phyloP scores from a whole-genome alignment of 768 basidiomycete species.

The Leccinum fibrillosum region DNA sequence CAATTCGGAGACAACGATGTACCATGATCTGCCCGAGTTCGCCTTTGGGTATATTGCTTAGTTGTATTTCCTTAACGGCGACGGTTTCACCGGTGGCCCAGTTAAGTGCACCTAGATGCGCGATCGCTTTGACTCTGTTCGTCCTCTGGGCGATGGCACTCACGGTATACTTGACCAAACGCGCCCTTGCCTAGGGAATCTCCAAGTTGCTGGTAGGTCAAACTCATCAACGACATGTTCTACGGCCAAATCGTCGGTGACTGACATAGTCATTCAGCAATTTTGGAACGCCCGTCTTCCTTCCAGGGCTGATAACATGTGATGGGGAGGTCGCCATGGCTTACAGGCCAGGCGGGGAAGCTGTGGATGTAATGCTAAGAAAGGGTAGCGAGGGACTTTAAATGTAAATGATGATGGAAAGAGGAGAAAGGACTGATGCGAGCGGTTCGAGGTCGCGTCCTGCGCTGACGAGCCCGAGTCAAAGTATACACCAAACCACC shows the following conservation, averaged over 20 bases:
- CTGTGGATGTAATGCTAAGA: neutral
- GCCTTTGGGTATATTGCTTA: constrained; percentile 89
- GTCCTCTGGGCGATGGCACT: constrained; percentile 32
- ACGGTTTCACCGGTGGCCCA: constrained; percentile 98
- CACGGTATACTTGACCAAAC: constrained; percentile 95
- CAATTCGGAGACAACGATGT: constrained; percentile 2
- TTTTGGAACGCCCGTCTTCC: constrained; percentile 41
- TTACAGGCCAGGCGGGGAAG: neutral
- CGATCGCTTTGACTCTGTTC: constrained; percentile 73
- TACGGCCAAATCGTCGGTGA: neutral
- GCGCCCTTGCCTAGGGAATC: constrained; percentile 96
- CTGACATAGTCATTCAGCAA: constrained; percentile 66
- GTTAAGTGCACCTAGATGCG: constrained; percentile 70
- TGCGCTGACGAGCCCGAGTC: constrained; percentile 31
- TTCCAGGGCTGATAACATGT: constrained; percentile 21
- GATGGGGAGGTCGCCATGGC: constrained; percentile 24
- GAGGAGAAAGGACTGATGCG: constrained; percentile 10
- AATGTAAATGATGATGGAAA: constrained; percentile 13
- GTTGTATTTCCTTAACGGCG: constrained; percentile 95
- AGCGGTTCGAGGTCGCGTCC: constrained; percentile 32
- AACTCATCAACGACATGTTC: constrained; percentile 6
- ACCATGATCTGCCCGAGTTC: constrained; percentile 99
- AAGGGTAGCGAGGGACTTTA: constrained; percentile 1
- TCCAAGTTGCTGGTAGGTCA: constrained; percentile 74
- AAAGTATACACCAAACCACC: constrained; percentile 19